Conservation (phyloP, 805 yeast genomes). For the Monosporozyma aerobia region DNA sequence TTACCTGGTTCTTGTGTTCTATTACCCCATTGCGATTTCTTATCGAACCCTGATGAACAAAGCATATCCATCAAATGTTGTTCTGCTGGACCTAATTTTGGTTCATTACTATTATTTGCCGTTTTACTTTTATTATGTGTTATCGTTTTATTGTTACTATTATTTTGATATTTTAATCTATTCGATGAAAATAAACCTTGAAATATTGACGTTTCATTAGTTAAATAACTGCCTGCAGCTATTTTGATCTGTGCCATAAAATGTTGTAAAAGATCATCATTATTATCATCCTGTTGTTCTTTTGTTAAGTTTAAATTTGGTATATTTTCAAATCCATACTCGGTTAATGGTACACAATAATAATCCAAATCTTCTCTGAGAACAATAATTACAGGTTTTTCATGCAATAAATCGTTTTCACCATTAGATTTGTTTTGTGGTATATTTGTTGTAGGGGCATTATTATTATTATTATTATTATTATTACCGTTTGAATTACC, state of each 20-base stretch:
- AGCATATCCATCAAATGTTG: slow-evolving; percentile 92
- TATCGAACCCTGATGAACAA: slow-evolving; percentile 74
- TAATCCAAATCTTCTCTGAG: slow-evolving; percentile 89
- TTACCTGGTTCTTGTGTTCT: slow-evolving; percentile 80
- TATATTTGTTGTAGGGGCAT: neutral
- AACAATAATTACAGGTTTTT: slow-evolving; percentile 85
- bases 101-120: slow-evolving; percentile 27
- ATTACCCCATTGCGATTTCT: slow-evolving; percentile 73
- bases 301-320: slow-evolving; percentile 6
- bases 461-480: slow-evolving; percentile 3
- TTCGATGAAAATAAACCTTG: slow-evolving; percentile 50
- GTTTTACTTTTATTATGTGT: slow-evolving; percentile 23
- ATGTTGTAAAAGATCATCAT: slow-evolving; percentile 26
- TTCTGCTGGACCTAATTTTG: slow-evolving; percentile 76
- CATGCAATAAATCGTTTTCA: slow-evolving; percentile 58
- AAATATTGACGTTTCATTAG: slow-evolving; percentile 53
- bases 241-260: slow-evolving; percentile 62
- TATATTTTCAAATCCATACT: slow-evolving; percentile 33
- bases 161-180: slow-evolving; percentile 19
- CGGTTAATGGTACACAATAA: slow-evolving; percentile 63
- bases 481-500: slow-evolving; percentile 2
- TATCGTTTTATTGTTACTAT: slow-evolving; percentile 36
- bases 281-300: slow-evolving; percentile 40
- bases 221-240: slow-evolving; percentile 61
- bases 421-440: slow-evolving; percentile 27